These are phyloP conservation scores for Globisporangium viniferum DNA, from an alignment of 352 stramenopile genomes.

Conservation along the genomic window DNA sequence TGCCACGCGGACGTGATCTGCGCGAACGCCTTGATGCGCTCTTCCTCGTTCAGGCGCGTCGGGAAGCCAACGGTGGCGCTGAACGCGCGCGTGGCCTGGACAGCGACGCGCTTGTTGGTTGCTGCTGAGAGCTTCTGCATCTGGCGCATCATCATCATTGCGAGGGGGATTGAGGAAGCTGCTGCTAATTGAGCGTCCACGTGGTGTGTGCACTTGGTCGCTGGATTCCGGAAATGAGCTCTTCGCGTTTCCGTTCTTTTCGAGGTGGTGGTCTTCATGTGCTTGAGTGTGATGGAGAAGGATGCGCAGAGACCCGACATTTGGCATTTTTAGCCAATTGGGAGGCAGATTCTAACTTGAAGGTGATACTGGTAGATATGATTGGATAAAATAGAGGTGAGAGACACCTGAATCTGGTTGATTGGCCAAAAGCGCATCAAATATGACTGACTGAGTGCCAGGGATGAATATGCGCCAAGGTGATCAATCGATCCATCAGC, in stretches of 20 bases:
- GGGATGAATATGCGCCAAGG: neutral
- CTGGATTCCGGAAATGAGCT: slow-evolving; percentile 15
- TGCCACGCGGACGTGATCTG: slow-evolving; percentile 53
- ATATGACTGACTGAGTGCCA: neutral
- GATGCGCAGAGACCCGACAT: neutral
- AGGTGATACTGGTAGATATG: neutral
- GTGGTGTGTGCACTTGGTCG: neutral
- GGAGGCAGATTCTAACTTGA: neutral
- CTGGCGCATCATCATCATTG: slow-evolving; percentile 15
- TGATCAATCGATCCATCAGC: neutral
- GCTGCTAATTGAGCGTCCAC: neutral
- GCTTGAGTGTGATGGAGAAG: slow-evolving; percentile 4
- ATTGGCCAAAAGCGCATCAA: slow-evolving; percentile 9
- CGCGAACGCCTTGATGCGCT: slow-evolving; percentile 38
- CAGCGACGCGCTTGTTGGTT: neutral
- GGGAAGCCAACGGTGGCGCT: slow-evolving; percentile 33
- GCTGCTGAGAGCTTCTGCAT: neutral
- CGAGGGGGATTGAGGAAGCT: neutral
- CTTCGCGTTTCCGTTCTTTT: neutral
- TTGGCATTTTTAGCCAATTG: slow-evolving; percentile 8
- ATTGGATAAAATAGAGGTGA: neutral
- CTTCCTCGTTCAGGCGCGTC: slow-evolving; percentile 38
- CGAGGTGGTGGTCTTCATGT: slow-evolving; percentile 10
- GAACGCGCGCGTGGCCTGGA: slow-evolving; percentile 7
- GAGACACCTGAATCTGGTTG: neutral